Conservation (phyloP, 768 basidiomycete species). For the Tephrocybe sp. region DNA sequence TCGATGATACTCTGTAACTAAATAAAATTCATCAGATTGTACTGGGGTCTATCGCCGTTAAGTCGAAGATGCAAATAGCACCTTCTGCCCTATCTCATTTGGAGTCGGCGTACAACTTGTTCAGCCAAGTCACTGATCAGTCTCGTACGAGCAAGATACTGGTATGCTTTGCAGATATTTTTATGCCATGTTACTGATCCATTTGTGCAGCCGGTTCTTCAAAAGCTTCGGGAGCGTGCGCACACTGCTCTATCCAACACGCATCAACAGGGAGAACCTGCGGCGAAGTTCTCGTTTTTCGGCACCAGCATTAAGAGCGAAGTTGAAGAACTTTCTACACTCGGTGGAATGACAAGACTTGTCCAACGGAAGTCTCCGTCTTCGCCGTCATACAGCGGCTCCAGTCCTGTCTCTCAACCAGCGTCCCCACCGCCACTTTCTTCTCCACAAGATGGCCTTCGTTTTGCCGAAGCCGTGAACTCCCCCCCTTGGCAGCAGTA, state of each 20-base stretch:
- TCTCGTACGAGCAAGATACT: conserved; percentile 58
- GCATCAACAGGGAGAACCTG: conserved; percentile 20
- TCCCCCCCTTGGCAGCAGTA: conserved; percentile 30
- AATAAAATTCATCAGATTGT: conserved; percentile 49
- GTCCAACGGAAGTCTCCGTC: conserved; percentile 54
- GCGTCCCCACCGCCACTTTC: conserved; percentile 41
- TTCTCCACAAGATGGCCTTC: conserved; percentile 20
- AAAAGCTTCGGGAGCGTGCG: conserved; percentile 56
- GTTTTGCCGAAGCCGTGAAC: conserved; percentile 16
- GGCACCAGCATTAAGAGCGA: conserved; percentile 54
- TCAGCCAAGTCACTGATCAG: conserved; percentile 52
- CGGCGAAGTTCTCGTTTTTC: conserved; percentile 34
- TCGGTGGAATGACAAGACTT: conserved; percentile 65
- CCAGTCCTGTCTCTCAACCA: conserved; percentile 44
- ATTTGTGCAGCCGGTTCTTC: conserved; percentile 53
- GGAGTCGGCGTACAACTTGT: conserved; percentile 61
- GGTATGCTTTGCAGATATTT: conserved; percentile 35
- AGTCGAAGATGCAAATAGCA: conserved; percentile 62
- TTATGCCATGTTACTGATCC: conserved; percentile 3
- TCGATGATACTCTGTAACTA: not conserved
- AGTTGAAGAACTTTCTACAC: conserved; percentile 57
- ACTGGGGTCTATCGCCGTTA: conserved; percentile 66
- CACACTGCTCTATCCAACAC: conserved; percentile 37
- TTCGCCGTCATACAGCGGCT: conserved; percentile 40
- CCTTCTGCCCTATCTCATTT: conserved; percentile 67